Evolutionary conservation across 1,284 basidiomycete species (phyloP).

Genomic region (Lignosus rhinocerotis): DNA sequence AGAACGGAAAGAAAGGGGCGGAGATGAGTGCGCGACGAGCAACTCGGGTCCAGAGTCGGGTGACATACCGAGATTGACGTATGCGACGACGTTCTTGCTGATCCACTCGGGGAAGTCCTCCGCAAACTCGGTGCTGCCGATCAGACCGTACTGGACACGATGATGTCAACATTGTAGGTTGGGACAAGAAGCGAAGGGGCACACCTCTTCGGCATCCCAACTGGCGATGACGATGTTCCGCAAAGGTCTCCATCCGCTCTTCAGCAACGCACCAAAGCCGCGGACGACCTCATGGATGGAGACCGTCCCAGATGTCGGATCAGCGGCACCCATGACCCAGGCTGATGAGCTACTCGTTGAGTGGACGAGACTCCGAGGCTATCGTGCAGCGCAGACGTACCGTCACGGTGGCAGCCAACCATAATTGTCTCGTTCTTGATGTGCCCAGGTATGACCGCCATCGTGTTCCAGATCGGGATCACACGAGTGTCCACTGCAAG

Average conservation of each 20-base stretch:
- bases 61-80: constrained; percentile 76
- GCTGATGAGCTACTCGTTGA: constrained; percentile 27
- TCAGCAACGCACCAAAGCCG: constrained; percentile 76
- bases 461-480: constrained; percentile 86
- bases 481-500: constrained; percentile 69
- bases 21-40: neutral
- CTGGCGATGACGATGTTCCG: constrained; percentile 87
- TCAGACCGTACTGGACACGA: constrained; percentile 70
- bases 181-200: neutral
- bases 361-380: neutral
- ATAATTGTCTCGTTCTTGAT: constrained; percentile 86
- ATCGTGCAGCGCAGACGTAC: constrained; percentile 37
- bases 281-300: constrained; percentile 83
- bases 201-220: constrained; percentile 92
- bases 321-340: constrained; percentile 71
- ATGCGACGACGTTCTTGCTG: constrained; percentile 76
- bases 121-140: constrained; percentile 88
- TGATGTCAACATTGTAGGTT: neutral
- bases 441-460: constrained; percentile 88
- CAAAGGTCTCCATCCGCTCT: constrained; percentile 85
- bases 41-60: neutral
- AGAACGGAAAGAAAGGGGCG: neutral
- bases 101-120: constrained; percentile 90
- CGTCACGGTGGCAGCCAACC: constrained; percentile 87
- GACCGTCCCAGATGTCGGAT: constrained; percentile 88